Base-by-base conservation (phyloP, 1,284 basidiomycete genomes). In the Puccinia coronata region DNA sequence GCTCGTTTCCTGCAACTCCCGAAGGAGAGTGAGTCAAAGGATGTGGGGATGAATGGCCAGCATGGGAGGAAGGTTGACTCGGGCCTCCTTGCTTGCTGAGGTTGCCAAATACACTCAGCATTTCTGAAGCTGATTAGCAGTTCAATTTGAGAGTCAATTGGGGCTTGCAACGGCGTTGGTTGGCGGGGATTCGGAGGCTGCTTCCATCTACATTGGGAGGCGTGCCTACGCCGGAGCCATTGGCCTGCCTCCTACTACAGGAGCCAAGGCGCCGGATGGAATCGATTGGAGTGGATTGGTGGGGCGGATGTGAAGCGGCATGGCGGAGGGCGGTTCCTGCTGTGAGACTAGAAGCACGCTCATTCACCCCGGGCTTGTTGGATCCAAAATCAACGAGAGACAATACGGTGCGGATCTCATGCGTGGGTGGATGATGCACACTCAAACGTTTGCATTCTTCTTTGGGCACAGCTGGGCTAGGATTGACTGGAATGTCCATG, bases 71-170 rank as follows among this genome's bases (percentile, higher is more conserved):
- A 5, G 61, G 39, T 8, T 47, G 43, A 28, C 28, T 47, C 25
- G 57, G 31, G 16, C 47, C 39, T 6, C 36, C 31, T 43, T 57
- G 43, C 59, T 80, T 39, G 31, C 41, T 47, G n/a, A 63, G 23
- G 8, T 51, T 55, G 59, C 28, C 71, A 31, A 74, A 65, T 9
- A 81, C 72, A 49, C 28, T 47, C 12, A 63, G 70, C 39, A 67
- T 51, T 67, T 74, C 70, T n/a, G 59, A 53, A 18, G 55, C 47
- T 12, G 71, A 67, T 39, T 75, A 36, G 1, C 59, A 41, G 55
- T 81, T 73, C 23, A 81, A 39, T 47, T 81, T 81, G n/a, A 81
- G 71, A 23, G 72, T 81, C 3, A 81, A 63, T 43, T 81, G 71
- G 41, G 80, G 80, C 55, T 74, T 81, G 5, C 72, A 47, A 23